Percentiles rank a stretch among this genome's conserved stretches.
These are phyloP conservation scores for Pulchroboletus neoregius DNA, from an alignment of 1,284 basidiomycete species.

Conservation along the genomic window DNA sequence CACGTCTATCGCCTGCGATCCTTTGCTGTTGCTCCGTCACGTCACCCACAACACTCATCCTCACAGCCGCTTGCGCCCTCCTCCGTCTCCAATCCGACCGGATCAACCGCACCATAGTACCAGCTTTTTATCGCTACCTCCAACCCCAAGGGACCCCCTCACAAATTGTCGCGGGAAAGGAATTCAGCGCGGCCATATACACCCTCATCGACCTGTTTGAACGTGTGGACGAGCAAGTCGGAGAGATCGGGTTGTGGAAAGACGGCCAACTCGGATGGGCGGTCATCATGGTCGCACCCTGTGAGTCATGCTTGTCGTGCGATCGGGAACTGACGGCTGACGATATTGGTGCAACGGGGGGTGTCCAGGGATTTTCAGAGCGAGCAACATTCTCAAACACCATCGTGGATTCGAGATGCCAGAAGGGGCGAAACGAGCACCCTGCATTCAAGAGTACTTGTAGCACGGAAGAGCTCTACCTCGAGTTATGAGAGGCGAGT, in stretches of 20 bases:
- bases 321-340: too few species aligned
- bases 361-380: constrained; percentile 58
- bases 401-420: constrained; percentile 66
- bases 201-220: constrained; percentile 57
- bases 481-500: constrained; percentile 71
- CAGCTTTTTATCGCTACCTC: constrained; percentile 75
- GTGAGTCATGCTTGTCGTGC: constrained; percentile 39
- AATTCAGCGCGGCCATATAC: constrained; percentile 54
- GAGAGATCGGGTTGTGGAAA: constrained; percentile 53
- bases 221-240: constrained; percentile 48
- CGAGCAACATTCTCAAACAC: constrained; percentile 61
- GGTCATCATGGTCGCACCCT: constrained; percentile 74
- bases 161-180: constrained; percentile 55
- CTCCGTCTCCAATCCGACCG: constrained; percentile 69
- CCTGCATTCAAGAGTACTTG: constrained; percentile 67
- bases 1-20: too few species aligned
- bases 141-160: constrained; percentile 65
- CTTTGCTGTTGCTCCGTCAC: too few species aligned
- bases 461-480: constrained; percentile 66
- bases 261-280: constrained; percentile 59
- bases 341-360: background rate
- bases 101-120: constrained; percentile 60
- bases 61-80: constrained; percentile 55
- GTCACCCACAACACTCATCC: background rate
- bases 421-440: constrained; percentile 43